Percentiles rank a stretch among this genome's conserved stretches.
Evolutionary conservation across 306 rosid genomes (phyloP).

Genomic region (Arachis stenosperma): DNA sequence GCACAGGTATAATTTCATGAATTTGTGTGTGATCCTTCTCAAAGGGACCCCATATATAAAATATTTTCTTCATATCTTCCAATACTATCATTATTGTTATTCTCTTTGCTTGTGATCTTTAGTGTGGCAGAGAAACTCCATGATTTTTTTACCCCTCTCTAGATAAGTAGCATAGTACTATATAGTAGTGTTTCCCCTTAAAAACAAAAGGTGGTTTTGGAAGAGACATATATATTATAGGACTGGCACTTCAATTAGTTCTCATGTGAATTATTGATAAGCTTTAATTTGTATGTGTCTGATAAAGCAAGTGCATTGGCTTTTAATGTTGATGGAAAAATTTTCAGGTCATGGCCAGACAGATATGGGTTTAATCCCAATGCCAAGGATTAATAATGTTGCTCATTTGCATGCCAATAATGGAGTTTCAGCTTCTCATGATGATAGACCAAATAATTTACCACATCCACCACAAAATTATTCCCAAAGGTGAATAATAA

Average conservation of each 20-base stretch:
- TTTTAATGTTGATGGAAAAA: constrained; percentile 37
- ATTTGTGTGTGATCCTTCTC: constrained; percentile 39
- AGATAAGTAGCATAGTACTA: background rate
- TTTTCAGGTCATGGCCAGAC: constrained; percentile 70
- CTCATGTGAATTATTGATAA: constrained; percentile 58
- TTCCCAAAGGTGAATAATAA: constrained; percentile 44
- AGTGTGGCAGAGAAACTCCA: constrained; percentile 52
- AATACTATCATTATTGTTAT: constrained; percentile 48
- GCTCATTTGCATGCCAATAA: constrained; percentile 33
- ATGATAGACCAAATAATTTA: constrained; percentile 36
- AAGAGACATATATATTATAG: constrained; percentile 8
- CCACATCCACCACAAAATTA: constrained; percentile 35
- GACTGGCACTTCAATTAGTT: constrained; percentile 36
- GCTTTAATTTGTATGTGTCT: constrained; percentile 39
- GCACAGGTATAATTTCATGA: constrained; percentile 59
- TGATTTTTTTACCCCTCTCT: constrained; percentile 39
- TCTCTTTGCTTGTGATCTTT: constrained; percentile 55
- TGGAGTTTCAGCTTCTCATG: constrained; percentile 40
- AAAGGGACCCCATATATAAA: constrained; percentile 33
- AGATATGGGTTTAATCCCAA: constrained; percentile 51
- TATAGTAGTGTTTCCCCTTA: constrained; percentile 42
- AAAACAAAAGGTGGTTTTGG: constrained; percentile 38
- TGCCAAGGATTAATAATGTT: constrained; percentile 40
- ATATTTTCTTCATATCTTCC: constrained; percentile 9
- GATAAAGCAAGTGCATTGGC: constrained; percentile 54